Conservation (phyloP, 2,329 filamentous ascomycete genomes). For the Colletotrichum sp. region DNA sequence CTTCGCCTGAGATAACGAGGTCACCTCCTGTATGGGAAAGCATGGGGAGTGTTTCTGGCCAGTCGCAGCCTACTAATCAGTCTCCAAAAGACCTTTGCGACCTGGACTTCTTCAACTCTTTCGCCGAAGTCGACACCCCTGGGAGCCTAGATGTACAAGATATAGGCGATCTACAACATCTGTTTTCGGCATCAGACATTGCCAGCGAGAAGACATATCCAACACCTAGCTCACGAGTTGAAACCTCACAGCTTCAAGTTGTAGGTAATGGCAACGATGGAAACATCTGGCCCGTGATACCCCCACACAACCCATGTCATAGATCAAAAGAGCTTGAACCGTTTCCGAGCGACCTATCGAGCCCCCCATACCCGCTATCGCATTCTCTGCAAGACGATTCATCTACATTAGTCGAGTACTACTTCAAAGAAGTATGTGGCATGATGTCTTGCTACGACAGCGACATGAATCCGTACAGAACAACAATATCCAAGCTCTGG, state of each 20-base stretch:
- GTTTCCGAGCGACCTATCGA: not conserved
- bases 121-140: not conserved
- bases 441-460: slow-evolving; percentile 71
- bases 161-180: not conserved
- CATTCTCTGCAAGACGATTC: slow-evolving; percentile 29
- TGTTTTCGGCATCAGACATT: not conserved
- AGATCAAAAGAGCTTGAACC: not conserved
- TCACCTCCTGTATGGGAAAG: not conserved
- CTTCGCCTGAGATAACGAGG: not conserved
- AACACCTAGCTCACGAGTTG: not conserved
- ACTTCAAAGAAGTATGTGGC: slow-evolving; percentile 66
- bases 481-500: slow-evolving; percentile 56
- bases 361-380: not conserved
- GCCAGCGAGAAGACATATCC: not conserved
- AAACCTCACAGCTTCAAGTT: not conserved
- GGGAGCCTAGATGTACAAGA: not conserved
- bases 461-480: slow-evolving; percentile 64
- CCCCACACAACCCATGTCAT: not conserved
- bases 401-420: slow-evolving; percentile 65
- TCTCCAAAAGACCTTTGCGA: not conserved
- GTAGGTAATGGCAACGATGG: not conserved
- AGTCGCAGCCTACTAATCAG: not conserved
- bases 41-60: too few relatives aligned
- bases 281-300: not conserved
- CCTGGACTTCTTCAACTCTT: not conserved